Evolutionary conservation across 2,329 filamentous ascomycete species (phyloP).

Genomic region (Fusarium nisikadoi): DNA sequence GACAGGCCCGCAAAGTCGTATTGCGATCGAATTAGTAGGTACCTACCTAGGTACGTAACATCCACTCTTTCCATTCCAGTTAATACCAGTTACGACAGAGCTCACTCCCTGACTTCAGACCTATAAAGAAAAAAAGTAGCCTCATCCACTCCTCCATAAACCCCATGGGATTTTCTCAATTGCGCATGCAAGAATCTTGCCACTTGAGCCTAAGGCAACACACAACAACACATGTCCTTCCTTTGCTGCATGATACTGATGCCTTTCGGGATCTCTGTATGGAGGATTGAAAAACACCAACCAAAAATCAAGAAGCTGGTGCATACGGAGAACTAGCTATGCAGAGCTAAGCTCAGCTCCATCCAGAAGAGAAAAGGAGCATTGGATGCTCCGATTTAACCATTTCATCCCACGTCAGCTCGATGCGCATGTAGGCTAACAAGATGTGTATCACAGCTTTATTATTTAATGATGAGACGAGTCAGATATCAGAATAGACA

Average conservation of each 20-base stretch:
- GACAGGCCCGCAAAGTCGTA: slow-evolving; percentile 6
- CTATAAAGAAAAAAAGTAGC: neutral
- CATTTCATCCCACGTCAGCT: slow-evolving; percentile 25
- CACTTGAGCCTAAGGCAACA: slow-evolving; percentile 20
- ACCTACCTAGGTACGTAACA: slow-evolving; percentile 6
- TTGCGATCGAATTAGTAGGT: slow-evolving; percentile 1
- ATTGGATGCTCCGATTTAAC: slow-evolving; percentile 1
- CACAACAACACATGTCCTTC: slow-evolving; percentile 11
- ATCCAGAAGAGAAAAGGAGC: neutral
- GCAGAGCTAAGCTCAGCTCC: slow-evolving; percentile 7
- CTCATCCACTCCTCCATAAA: slow-evolving; percentile 11
- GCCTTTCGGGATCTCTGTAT: slow-evolving; percentile 3
- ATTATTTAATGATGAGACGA: slow-evolving; percentile 5
- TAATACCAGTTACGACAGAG: neutral
- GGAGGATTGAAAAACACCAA: slow-evolving; percentile 19
- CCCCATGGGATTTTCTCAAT: slow-evolving; percentile 18
- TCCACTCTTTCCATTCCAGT: slow-evolving; percentile 1
- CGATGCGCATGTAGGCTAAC: slow-evolving; percentile 14
- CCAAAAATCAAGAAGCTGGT: slow-evolving; percentile 5
- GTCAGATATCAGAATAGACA: slow-evolving; percentile 1
- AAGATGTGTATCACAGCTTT: slow-evolving; percentile 14
- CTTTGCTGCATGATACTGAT: slow-evolving; percentile 18
- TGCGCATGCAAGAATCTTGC: slow-evolving; percentile 13
- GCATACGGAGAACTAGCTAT: neutral
- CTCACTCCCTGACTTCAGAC: neutral